Evolutionary conservation across 305 asterid species (phyloP), one percentile per base, ranked within the genome.

Genomic region (Ajuga reptans): DNA sequence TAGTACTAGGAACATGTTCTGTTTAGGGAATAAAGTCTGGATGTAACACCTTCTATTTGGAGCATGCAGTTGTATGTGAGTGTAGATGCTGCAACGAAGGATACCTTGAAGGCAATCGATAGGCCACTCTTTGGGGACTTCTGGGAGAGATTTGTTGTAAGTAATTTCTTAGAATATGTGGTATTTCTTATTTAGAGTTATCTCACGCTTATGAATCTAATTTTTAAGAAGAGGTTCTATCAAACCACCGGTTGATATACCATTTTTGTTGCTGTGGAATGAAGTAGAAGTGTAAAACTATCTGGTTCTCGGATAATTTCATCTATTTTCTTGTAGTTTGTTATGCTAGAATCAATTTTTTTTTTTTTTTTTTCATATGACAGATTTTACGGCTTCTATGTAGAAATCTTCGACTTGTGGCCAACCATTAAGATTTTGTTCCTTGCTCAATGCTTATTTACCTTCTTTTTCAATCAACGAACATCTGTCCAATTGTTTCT

Each of bases 31-130:
- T 54, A n/a, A 47, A 21, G 42, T 54, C 68, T 69, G 58, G 67
- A 75, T 21, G 29, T 46, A 54, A 69, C 76, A 50, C 29, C 49
- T 29, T 65, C 66, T 39, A 43, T 62, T 68, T 77, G 75, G 64
- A 70, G 77, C 72, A 5, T 72, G 78, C 92, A 90, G 98, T 78
- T 92, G 73, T 92, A 92, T 77, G 97, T 92, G 65, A 92, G 98
- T 56, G 96, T 92, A 46, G 98, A 92, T 84, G 97, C 98, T 71
- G 97, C 89, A 52, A 90, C 96, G 36, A 92, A 90, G 80, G 98
- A 92, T 45, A 88, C 92, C 88, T 79, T 92, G 89, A 92, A 92
- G 89, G 96, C 97, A 64, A 90, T 92, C 58, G 98, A 92, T 73
- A 84, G 97, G 71, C 97, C 96, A 31, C 90, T 92, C 58, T 90